phyloP scores from a whole-genome alignment of 148 eudicot genomes.

The Amaranthus palmeri region DNA sequence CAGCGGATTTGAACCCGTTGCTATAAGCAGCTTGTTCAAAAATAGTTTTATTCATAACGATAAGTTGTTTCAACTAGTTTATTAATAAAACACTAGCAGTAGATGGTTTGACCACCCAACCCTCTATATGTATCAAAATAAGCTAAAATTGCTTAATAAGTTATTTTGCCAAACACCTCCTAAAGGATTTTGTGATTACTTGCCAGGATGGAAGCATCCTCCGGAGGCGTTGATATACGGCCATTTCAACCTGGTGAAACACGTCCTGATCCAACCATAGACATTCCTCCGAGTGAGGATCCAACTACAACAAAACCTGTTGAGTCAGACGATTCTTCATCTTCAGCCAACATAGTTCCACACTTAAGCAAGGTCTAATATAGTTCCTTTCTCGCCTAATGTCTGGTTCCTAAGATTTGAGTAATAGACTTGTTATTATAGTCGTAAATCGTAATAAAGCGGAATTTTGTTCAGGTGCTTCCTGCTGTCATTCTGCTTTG shows the following conservation, averaged over 20 bases:
- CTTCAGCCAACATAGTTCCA: constrained; percentile 26
- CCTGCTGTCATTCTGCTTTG: constrained; percentile 20
- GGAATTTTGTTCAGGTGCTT: constrained; percentile 28
- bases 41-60: no score
- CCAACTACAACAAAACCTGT: constrained; percentile 22
- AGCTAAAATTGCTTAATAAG: no score
- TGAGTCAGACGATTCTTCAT: constrained; percentile 25
- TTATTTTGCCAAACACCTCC: no score
- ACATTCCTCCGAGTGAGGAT: constrained; percentile 25
- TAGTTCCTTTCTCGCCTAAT: constrained; percentile 10
- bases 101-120: no score
- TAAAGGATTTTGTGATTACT: not conserved
- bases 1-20: no score
- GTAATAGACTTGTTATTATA: not conserved
- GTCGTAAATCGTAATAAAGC: not conserved
- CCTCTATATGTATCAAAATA: no score
- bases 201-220: constrained; percentile 73
- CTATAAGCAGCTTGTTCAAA: no score
- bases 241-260: constrained; percentile 35
- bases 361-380: constrained; percentile 37
- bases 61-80: no score
- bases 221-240: constrained; percentile 49
- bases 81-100: no score
- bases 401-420: constrained; percentile 9
- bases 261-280: constrained; percentile 22